Percentiles rank a stretch among this genome's conserved stretches.
Evolutionary conservation across 2,329 filamentous ascomycete species (phyloP).

Genomic region (Sporothrix variecibatus): DNA sequence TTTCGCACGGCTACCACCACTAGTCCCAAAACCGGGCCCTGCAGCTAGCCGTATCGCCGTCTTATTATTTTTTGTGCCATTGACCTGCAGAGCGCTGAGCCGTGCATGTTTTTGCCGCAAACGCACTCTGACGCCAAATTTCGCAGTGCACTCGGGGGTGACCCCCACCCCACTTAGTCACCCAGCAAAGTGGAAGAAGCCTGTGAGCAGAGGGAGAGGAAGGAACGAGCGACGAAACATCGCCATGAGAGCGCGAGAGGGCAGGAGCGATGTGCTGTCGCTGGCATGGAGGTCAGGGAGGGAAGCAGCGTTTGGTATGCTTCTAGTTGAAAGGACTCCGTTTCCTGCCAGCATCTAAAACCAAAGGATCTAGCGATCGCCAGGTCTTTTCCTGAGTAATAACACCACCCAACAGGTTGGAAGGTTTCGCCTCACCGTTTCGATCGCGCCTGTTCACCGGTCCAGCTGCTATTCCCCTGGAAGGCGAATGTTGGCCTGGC

Average conservation of each 20-base stretch:
- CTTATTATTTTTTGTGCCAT: background rate
- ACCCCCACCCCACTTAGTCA: conserved; percentile 23
- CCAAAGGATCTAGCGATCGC: conserved; percentile 1
- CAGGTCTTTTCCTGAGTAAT: background rate
- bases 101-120: conserved; percentile 11
- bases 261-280: background rate
- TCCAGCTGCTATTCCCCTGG: background rate
- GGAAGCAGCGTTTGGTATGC: conserved; percentile 9
- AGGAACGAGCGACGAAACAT: conserved; percentile 13
- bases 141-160: background rate
- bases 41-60: conserved; percentile 12
- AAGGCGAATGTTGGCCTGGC: background rate
- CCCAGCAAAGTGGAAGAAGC: background rate
- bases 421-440: background rate
- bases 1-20: conserved; percentile 7
- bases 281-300: background rate
- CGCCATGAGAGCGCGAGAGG: background rate
- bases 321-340: background rate
- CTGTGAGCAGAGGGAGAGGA: background rate
- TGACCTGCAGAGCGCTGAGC: background rate
- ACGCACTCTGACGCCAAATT: background rate
- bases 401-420: background rate
- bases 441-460: background rate
- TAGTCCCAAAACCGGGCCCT: conserved; percentile 2
- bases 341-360: background rate